Conservation (phyloP, 306 rosid genomes). For the Canavalia ensiformis region DNA sequence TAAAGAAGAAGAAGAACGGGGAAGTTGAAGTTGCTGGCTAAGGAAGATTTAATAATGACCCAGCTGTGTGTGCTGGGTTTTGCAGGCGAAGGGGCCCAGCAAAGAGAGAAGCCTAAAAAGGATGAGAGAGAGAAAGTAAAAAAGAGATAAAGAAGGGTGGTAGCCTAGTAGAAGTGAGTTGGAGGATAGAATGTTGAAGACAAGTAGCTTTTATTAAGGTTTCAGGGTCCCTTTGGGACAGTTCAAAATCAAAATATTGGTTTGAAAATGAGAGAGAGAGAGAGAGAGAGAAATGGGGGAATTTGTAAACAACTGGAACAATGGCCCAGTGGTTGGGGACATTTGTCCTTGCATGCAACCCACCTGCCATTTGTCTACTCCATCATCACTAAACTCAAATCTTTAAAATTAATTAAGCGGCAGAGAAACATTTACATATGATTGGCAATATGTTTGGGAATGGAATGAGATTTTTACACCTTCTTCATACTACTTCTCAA, state of each 20-base stretch:
- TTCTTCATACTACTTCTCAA: neutral
- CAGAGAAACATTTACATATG: neutral
- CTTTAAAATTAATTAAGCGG: slow-evolving; percentile 49
- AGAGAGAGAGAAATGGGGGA: neutral
- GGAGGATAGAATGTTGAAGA: slow-evolving; percentile 71
- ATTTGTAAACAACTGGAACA: slow-evolving; percentile 58
- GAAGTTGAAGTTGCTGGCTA: slow-evolving; percentile 54
- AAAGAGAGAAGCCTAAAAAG: neutral
- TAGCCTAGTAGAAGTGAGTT: neutral
- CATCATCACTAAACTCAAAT: neutral
- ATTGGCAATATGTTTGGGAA: neutral
- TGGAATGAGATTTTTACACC: too few species aligned
- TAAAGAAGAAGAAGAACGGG: neutral
- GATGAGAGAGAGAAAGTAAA: neutral
- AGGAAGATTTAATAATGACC: slow-evolving; percentile 69
- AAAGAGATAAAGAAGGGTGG: neutral
- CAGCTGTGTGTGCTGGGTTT: slow-evolving; percentile 57
- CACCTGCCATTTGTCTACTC: slow-evolving; percentile 59
- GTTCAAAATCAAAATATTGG: slow-evolving; percentile 48
- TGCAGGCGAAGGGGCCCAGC: slow-evolving; percentile 51
- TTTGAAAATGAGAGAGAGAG: neutral
- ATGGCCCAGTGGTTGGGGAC: slow-evolving; percentile 68
- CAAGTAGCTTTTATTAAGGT: slow-evolving; percentile 88
- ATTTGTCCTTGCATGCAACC: slow-evolving; percentile 64
- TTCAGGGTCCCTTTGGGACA: slow-evolving; percentile 65